Evolutionary conservation across 495 filamentous ascomycete species (phyloP).

Genomic region (Talaromyces proteolyticus): DNA sequence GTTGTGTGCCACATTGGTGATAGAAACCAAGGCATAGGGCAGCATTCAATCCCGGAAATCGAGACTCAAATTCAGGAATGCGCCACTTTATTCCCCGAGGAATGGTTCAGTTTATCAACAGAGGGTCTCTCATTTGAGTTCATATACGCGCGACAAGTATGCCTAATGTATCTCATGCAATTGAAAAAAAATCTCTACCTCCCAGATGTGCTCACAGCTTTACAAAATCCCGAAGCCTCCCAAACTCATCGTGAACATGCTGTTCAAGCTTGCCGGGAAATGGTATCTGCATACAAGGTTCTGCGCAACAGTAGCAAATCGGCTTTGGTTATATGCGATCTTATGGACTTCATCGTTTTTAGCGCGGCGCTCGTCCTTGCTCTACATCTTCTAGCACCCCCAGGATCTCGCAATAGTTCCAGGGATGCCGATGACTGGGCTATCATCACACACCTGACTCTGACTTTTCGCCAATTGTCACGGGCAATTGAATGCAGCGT

Average conservation of each 20-base stretch:
- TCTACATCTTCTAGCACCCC: neutral
- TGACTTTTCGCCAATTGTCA: neutral
- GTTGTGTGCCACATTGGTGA: neutral
- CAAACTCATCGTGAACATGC: neutral
- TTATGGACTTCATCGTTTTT: neutral
- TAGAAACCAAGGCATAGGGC: neutral
- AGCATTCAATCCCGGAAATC: neutral
- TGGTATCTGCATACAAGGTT: neutral
- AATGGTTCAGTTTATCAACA: neutral
- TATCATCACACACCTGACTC: neutral
- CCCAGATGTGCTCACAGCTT: neutral
- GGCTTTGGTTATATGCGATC: neutral
- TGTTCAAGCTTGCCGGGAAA: neutral
- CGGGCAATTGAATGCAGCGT: neutral
- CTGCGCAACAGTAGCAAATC: neutral
- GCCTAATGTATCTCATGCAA: neutral
- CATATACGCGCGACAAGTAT: neutral
- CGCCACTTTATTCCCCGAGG: neutral
- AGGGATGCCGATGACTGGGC: neutral
- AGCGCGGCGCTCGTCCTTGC: neutral
- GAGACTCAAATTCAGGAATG: neutral
- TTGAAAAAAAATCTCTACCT: neutral
- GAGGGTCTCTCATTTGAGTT: neutral
- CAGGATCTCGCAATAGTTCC: neutral
- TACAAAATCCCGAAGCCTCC: neutral